Conservation (phyloP, 306 rosid species). For the Benincasa hispida region DNA sequence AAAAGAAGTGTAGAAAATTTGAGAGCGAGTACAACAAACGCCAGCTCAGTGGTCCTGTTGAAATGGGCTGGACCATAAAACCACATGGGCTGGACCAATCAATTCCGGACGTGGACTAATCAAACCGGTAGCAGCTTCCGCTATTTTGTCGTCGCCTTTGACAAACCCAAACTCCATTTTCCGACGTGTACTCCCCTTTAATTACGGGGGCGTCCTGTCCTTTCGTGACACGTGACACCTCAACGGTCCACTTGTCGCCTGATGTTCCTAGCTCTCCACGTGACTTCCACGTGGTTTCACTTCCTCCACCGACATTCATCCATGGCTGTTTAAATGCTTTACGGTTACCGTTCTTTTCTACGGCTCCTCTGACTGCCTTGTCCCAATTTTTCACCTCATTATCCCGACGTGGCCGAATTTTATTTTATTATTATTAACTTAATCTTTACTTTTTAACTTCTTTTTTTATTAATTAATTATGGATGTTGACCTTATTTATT, state of each 20-base stretch:
- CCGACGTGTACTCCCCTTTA: background rate
- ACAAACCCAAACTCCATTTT: background rate
- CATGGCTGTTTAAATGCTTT: background rate
- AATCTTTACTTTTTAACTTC: background rate
- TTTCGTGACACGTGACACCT: background rate
- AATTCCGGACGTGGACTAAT: background rate
- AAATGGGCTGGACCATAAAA: constrained; percentile 3
- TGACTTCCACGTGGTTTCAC: background rate
- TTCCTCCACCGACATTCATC: constrained; percentile 1
- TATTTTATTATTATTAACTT: background rate
- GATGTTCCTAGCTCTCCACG: background rate
- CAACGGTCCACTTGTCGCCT: background rate
- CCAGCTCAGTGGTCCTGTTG: background rate
- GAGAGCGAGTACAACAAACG: too few relatives aligned
- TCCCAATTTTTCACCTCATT: background rate
- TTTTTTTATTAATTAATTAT: background rate
- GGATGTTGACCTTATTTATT: background rate
- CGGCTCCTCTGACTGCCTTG: background rate
- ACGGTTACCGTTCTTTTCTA: background rate
- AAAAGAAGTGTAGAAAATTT: too few relatives aligned
- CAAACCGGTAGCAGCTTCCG: background rate
- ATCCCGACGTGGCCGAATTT: background rate
- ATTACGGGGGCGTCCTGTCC: background rate
- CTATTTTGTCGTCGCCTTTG: background rate
- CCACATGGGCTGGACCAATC: constrained; percentile 3